phyloP scores from a whole-genome alignment of 2,329 filamentous ascomycete genomes.

The Aspergillaceae sp. region DNA sequence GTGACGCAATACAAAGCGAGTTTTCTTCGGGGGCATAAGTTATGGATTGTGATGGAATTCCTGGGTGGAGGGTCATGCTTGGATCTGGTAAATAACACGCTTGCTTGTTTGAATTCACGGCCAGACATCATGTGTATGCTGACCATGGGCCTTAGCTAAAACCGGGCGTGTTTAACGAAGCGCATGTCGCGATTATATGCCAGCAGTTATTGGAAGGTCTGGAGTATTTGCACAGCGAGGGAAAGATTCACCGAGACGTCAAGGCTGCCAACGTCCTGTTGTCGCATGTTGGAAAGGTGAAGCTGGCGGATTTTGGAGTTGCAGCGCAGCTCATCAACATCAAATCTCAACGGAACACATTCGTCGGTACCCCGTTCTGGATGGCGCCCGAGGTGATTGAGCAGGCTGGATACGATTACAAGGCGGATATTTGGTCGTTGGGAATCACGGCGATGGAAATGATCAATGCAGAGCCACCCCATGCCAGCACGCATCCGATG shows the following conservation, averaged over 20 bases:
- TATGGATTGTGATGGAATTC: conserved; percentile 99
- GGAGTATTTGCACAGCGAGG: conserved; percentile 86
- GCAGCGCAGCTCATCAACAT: conserved; percentile 95
- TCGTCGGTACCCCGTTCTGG: conserved; percentile 95
- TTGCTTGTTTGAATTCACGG: background rate
- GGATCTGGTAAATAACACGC: conserved; percentile 58
- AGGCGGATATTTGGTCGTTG: conserved; percentile 87
- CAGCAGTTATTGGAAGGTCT: conserved; percentile 82
- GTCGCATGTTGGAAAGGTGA: conserved; percentile 83
- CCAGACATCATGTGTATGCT: conserved; percentile 7
- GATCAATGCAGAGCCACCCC: conserved; percentile 78
- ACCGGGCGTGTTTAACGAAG: conserved; percentile 79
- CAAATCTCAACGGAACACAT: conserved; percentile 94
- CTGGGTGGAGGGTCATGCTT: conserved; percentile 90
- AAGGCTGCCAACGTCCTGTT: conserved; percentile 94
- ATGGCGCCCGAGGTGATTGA: conserved; percentile 95
- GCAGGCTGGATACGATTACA: conserved; percentile 75
- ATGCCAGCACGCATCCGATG: conserved; percentile 82
- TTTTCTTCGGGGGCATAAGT: conserved; percentile 88
- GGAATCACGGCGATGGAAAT: conserved; percentile 89
- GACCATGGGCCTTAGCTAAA: conserved; percentile 55
- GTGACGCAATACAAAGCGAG: conserved; percentile 96
- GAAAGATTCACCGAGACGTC: conserved; percentile 94
- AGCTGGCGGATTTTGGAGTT: conserved; percentile 94
- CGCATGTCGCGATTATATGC: conserved; percentile 88